Evolutionary conservation across 306 rosid species (phyloP).

Genomic region (Fagus sylvatica): DNA sequence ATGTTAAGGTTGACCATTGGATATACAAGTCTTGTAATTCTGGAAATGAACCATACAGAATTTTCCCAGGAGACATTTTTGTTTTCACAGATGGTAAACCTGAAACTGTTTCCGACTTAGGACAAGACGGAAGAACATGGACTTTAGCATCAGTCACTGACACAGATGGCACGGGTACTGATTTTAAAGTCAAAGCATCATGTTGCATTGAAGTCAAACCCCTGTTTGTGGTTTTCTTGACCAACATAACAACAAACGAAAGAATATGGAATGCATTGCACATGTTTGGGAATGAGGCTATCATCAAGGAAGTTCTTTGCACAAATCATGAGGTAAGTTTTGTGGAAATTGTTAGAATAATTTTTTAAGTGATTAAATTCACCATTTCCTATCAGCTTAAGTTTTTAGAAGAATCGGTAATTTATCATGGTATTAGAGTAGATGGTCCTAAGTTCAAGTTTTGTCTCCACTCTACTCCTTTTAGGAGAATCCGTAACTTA

Average conservation of each 20-base stretch:
- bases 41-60: constrained; percentile 58
- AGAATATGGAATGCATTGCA: constrained; percentile 64
- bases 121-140: constrained; percentile 55
- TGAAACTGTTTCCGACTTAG: constrained; percentile 44
- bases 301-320: constrained; percentile 40
- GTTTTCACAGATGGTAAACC: constrained; percentile 60
- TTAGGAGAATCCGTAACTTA: no score
- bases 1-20: constrained; percentile 48
- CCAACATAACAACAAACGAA: constrained; percentile 40
- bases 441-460: no score
- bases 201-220: constrained; percentile 34
- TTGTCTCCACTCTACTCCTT: no score
- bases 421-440: no score
- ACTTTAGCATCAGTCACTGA: constrained; percentile 39
- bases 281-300: constrained; percentile 31
- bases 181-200: constrained; percentile 47
- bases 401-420: no score
- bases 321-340: constrained; percentile 42
- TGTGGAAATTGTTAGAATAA: neutral
- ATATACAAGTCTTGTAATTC: constrained; percentile 37
- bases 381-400: no score
- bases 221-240: constrained; percentile 45
- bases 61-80: constrained; percentile 66
- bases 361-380: no score
- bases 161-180: constrained; percentile 24